Evolutionary conservation across 371 early-diverging fungal genomes (phyloP), one percentile per base, ranked within the genome.

Genomic region (Mortierella sp.): DNA sequence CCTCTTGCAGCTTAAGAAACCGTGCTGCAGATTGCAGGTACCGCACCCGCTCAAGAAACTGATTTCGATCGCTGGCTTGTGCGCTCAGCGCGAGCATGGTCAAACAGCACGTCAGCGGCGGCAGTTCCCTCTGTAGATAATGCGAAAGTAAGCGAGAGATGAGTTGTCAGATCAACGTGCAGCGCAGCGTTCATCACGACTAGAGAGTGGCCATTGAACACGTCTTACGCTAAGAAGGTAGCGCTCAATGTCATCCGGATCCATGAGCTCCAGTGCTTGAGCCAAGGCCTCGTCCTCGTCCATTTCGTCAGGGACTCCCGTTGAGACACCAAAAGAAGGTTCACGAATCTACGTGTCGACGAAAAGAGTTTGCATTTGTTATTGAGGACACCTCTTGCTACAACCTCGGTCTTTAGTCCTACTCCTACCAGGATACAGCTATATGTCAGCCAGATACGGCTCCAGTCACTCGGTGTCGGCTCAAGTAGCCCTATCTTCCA

Each of bases 401-500:
- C n/a, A n/a, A n/a, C n/a, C n/a, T n/a, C 17, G 39, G 39, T 14
- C 39, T 11, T 39, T 7, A 26, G n/a, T 4, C 7, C 0, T 14
- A 26, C 0, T 6, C 64, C 31, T 69, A 76, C 76, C 47, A 69
- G 19, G 12, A 65, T 47, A 44, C 31, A 39, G 26, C 70, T 76
- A 34, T 76, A 76, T 28, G 31, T 64, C 14, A 60, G 60, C 76
- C 76, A 76, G 9, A 69, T 64, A 6, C 37, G 41, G n/a, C 50
- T 37, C 76, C 76, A 76, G 24, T 69, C 76, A 3, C 60, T 50
- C 5, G 49, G 32, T 3, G 56, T 53, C n/a, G 63, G 62, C 14
- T 50, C 56, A n/a, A 73, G 24, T 2, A 73, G 41, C 2, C 73
- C 73, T 73, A 46, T 11, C 2, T 44, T 62, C 76, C 76, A 76